Evolutionary conservation across 1,284 basidiomycete species (phyloP), one percentile per base, ranked within the genome.

Genomic region (Austroboletus niveus): DNA sequence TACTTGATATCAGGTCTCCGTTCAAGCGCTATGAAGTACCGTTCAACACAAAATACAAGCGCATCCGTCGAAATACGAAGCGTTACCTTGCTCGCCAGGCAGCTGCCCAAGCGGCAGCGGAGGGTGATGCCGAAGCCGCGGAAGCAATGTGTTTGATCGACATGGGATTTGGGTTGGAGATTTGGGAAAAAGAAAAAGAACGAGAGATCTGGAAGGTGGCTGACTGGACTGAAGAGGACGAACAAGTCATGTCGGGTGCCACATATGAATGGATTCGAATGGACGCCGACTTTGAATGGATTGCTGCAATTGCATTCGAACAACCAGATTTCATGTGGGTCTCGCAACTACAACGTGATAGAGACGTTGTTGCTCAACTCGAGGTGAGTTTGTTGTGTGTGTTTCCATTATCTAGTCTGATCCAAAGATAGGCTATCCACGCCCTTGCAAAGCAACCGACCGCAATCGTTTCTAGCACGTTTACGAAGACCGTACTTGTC

Each of bases 31-130:
- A 93, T 67, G 94, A 97, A 64, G 94, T 99, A 0, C 95, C 97
- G 1, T 99, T 98, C 79, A 99, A 99, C 69, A 98, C 96, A n/a
- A 99, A 98, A 71, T 98, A 98, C 74, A 99, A 98, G 72, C 92
- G 97, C 56, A 92, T 98, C 15, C 81, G 95, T 47, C 80, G 96
- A 34, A 94, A 95, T 61, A 97, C 93, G 20, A 96, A 96, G 69
- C 89, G 94, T 17, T 97, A 97, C 62, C 82, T 97, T 44, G 94
- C 95, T 8, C 83, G 95, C 32, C 94, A 97, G 69, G 89, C 92
- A 1, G 93, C 93, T 4, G 94, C 94, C 6, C 92, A 93, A 55
- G 90, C 93, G 0, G 94, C 93, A 4, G 94, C 93, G 1, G 92
- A 93, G 60, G 92, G 91, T 43, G 92, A 94, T 56, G 80, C 83